Evolutionary conservation across 2,329 filamentous ascomycete species (phyloP), one percentile per base, ranked within the genome.

Genomic region (Epichloe uncinata): DNA sequence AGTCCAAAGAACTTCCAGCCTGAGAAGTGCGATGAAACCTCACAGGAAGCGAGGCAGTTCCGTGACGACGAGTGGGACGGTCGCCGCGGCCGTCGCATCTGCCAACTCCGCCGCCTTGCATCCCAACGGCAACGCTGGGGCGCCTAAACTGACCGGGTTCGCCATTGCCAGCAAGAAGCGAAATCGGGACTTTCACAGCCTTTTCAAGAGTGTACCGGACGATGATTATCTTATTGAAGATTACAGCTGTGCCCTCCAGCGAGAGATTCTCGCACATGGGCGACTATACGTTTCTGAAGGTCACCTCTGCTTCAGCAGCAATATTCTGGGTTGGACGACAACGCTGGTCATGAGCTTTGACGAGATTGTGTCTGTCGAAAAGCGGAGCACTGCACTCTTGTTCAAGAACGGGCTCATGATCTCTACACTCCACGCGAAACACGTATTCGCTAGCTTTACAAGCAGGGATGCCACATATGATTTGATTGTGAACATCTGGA

Each of bases 321-420:
- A 98, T 63, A 98, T 98, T 56, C 79, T 98, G 44, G 93, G 93
- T 49, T 98, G 93, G 93, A 86, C 94, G 20, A 98, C 93, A 0
- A 98, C 93, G 1, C 73, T 98, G 41, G 91, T 98, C 48, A 95
- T 98, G 72, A 94, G 89, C 65, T 98, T 98, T 63, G 93, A 98
- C 62, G 93, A 98, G 66, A 87, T 98, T 51, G 87, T 97, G 18
- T 89, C 91, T 1, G 86, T 98, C 7, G 93, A 98, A 68, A 97
- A 97, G 71, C 86, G 95, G 65, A 96, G 83, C 63, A 98, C 93
- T 0, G 93, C 93, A 0, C 76, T 98, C 53, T 75, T 98, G 2
- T 97, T 98, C 69, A 95, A 94, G 52, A 98, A 98, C 62, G 93
- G 91, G 4, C 86, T 98, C 50, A 93, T 95, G 69, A 95, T 98